Conservation (phyloP, 768 basidiomycete species). For the Rubroboletus pulcherrimus region DNA sequence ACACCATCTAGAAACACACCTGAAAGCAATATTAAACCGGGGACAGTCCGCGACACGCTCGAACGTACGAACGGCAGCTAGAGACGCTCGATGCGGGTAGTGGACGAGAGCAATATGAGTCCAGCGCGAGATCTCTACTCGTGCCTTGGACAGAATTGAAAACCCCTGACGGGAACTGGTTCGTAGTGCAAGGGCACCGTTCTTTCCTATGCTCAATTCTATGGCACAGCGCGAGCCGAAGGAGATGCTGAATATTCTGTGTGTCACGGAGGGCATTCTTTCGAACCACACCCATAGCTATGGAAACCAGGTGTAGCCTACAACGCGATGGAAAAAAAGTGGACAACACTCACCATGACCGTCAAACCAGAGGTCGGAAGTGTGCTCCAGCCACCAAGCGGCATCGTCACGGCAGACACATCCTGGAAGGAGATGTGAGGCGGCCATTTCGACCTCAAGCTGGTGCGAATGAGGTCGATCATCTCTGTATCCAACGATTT, state of each 20-base stretch:
- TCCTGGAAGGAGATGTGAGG: constrained; percentile 71
- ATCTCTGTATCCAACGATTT: constrained; percentile 58
- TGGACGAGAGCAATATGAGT: constrained; percentile 68
- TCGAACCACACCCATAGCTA: constrained; percentile 52
- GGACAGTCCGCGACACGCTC: neutral
- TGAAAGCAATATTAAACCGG: constrained; percentile 25
- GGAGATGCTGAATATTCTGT: constrained; percentile 37
- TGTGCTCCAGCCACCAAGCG: constrained; percentile 46
- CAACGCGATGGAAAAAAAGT: neutral
- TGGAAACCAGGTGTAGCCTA: neutral
- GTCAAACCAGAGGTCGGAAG: constrained; percentile 65
- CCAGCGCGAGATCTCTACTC: constrained; percentile 59
- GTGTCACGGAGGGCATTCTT: constrained; percentile 33
- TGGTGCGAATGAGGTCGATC: constrained; percentile 64
- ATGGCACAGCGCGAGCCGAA: constrained; percentile 34
- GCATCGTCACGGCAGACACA: constrained; percentile 46
- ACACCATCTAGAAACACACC: constrained; percentile 76
- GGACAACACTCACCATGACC: constrained; percentile 51
- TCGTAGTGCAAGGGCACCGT: constrained; percentile 54
- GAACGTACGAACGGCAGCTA: constrained; percentile 58
- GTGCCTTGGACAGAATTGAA: constrained; percentile 42
- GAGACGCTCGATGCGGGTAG: constrained; percentile 51
- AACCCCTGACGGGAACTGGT: constrained; percentile 39
- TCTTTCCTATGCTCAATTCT: constrained; percentile 45
- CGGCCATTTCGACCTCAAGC: constrained; percentile 75